Base-by-base conservation (phyloP, 371 early-diverging fungal genomes). In the Rhizopus delemar region DNA sequence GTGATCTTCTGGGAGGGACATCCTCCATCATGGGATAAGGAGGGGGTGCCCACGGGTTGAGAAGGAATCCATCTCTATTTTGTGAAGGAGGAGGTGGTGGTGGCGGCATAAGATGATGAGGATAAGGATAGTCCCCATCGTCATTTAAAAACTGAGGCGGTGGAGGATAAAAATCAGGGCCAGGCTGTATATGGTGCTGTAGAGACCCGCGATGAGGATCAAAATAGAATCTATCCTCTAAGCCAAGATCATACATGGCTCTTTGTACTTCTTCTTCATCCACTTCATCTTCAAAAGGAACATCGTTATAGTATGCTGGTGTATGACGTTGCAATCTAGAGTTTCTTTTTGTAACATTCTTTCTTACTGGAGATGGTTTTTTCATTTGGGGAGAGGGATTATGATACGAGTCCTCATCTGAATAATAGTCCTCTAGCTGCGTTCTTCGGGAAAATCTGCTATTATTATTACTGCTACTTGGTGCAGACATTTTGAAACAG, bases 391-490 rank as follows among this genome's bases (percentile, higher is more conserved):
- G 46, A 39, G 31, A 38, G 33, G 22, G 39, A 15, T 22, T 11
- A 41, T 41, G 46, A 1, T 46, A 29, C 33, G 28, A 13, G 29
- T 63, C 63, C n/a, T 61, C 51, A 35, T 63, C 63, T 13, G 63
- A 63, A 5, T 57, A 53, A 34, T 63, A 53, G 11, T 63, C 63
- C 12, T 63, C 50, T 48, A 63, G 39, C 48, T 48, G 46, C 28
- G 58, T 57, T 29, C 53, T 12, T 54, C 54, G 46, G 8, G 48
- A 22, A 22, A 54, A n/a, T 31, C 39, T 11, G 49, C 28, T 46
- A 28, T 35, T 45, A 46, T 33, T 41, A 46, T 43, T 43, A 36
- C 43, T 43, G 43, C 43, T n/a, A 35, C 43, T 54, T 46, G 16
- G 60, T 7, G 35, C 43, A 53, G 60, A 60, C 60, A 60, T 60